Evolutionary conservation across 208 protist genomes (phyloP).

Genomic region (Leptomonas pyrrhocoris): DNA sequence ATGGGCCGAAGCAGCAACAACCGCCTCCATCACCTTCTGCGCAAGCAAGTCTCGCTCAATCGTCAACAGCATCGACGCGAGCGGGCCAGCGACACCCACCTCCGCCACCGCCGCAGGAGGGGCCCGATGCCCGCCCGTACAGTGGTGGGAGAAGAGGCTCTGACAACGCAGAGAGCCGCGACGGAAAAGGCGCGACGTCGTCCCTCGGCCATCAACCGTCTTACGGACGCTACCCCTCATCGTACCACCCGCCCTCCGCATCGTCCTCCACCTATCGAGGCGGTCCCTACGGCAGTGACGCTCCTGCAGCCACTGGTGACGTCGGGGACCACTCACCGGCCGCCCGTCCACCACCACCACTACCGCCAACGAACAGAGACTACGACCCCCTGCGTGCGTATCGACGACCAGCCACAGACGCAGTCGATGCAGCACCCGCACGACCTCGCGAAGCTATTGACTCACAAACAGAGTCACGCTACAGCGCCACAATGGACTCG

Average conservation of each 20-base stretch:
- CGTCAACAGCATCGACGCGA: background rate
- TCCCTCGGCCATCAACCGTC: background rate
- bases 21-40: background rate
- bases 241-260: background rate
- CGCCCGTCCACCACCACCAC: slow-evolving; percentile 17
- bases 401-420: background rate
- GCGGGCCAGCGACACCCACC: slow-evolving; percentile 8
- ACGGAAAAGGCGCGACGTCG: background rate
- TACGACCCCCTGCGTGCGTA: slow-evolving; percentile 16
- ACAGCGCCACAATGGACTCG: slow-evolving; percentile 30
- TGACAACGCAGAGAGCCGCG: background rate
- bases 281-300: background rate
- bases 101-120: slow-evolving; percentile 15
- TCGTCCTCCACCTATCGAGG: slow-evolving; percentile 1
- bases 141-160: background rate
- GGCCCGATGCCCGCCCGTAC: background rate
- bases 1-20: slow-evolving; percentile 9
- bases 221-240: background rate
- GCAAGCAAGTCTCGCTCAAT: background rate
- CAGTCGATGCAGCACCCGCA: background rate
- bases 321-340: background rate
- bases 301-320: background rate
- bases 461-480: slow-evolving; percentile 13
- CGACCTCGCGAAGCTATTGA: background rate
- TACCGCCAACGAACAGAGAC: slow-evolving; percentile 1